phyloP scores from a whole-genome alignment of 768 basidiomycete genomes.

The Rhodotorula babjevae region DNA sequence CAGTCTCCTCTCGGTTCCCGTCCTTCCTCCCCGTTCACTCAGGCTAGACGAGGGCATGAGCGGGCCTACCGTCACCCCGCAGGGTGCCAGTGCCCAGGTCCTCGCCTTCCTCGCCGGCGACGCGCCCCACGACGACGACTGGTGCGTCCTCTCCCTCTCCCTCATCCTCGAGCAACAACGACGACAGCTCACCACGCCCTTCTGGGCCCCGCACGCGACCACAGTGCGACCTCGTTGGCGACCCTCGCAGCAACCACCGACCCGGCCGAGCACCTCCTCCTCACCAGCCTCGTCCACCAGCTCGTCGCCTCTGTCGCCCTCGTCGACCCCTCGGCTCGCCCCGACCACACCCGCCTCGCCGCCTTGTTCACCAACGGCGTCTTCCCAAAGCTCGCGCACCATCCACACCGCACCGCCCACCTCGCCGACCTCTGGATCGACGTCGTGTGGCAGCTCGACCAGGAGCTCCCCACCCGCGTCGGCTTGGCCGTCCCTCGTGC shows the following conservation, averaged over 20 bases:
- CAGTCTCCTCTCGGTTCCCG: too few species aligned
- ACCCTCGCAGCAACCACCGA: not conserved
- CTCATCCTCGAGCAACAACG: not conserved
- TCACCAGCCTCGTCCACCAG: not conserved
- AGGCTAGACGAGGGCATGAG: too few species aligned
- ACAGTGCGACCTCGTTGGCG: not conserved
- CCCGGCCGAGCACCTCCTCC: not conserved
- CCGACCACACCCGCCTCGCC: not conserved
- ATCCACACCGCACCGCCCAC: not conserved
- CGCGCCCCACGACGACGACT: not conserved
- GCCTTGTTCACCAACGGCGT: not conserved
- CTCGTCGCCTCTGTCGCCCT: not conserved
- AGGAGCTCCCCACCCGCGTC: conserved; percentile 63
- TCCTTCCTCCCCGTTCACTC: too few species aligned
- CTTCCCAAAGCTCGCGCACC: not conserved
- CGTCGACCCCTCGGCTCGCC: not conserved
- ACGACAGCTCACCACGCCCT: not conserved
- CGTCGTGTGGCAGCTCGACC: conserved; percentile 74
- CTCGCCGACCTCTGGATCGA: conserved; percentile 73
- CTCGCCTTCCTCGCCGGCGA: not conserved
- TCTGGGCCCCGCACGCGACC: not conserved
- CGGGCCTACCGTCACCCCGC: too few species aligned
- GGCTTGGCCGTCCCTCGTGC: conserved; percentile 36
- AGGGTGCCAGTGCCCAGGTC: not conserved
- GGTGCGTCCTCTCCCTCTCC: not conserved